Percentiles rank a stretch among this genome's conserved stretches.
Conservation (phyloP, 2,329 filamentous ascomycete genomes). For the Nothophoma quercina region DNA sequence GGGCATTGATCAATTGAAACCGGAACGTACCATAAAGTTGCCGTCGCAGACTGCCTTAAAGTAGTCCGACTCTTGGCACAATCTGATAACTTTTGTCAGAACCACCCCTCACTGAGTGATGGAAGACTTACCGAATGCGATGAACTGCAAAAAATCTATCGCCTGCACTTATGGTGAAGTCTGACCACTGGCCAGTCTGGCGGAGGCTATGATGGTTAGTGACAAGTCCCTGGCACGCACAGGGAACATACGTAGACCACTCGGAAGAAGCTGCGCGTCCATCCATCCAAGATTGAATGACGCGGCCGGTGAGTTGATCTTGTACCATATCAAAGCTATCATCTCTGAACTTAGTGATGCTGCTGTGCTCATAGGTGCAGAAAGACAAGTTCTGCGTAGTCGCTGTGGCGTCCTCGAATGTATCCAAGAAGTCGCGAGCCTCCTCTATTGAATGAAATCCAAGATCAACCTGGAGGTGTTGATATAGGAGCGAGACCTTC, state of each 20-base stretch:
- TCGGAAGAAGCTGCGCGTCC: constrained; percentile 4
- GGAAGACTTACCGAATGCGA: constrained; percentile 19
- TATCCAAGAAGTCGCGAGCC: constrained; percentile 20
- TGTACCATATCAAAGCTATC: constrained; percentile 24
- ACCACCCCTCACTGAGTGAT: not conserved
- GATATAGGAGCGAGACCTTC: constrained; percentile 26
- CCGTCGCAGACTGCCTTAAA: constrained; percentile 30
- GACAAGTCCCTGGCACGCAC: not conserved
- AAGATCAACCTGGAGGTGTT: constrained; percentile 26
- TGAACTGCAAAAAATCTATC: constrained; percentile 28
- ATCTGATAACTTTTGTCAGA: constrained; percentile 14
- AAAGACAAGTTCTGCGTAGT: constrained; percentile 22
- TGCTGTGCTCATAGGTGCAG: constrained; percentile 14
- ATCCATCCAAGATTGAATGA: constrained; percentile 9
- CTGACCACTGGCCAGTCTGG: constrained; percentile 26
- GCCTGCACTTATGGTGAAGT: constrained; percentile 30
- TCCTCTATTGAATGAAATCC: constrained; percentile 13
- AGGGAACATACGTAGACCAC: constrained; percentile 23
- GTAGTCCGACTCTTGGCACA: constrained; percentile 26
- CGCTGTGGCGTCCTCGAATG: constrained; percentile 14
- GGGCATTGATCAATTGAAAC: too few relatives aligned
- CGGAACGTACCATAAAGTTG: constrained; percentile 19
- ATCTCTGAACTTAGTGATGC: constrained; percentile 13
- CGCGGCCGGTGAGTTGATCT: constrained; percentile 8
- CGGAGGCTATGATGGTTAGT: constrained; percentile 20